Conservation (phyloP, 352 stramenopile genomes). For the Globisporangium splendens region DNA sequence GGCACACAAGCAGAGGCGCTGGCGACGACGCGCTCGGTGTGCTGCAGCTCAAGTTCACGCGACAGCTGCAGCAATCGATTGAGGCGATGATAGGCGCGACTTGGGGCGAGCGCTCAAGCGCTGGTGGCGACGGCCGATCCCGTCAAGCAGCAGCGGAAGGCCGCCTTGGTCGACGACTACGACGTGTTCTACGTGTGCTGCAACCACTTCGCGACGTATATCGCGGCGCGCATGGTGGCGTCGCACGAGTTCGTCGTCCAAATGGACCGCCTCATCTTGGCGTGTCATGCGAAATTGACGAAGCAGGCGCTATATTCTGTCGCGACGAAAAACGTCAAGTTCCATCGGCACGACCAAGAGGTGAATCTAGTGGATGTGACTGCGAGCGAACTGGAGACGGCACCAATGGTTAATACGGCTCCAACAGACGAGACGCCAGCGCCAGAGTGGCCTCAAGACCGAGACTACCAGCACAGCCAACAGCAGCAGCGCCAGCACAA, state of each 20-base stretch:
- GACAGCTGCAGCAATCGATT: slow-evolving; percentile 43
- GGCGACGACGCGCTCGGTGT: slow-evolving; percentile 19
- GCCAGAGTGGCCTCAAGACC: too few species aligned
- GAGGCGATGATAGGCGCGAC: slow-evolving; percentile 42
- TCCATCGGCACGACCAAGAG: slow-evolving; percentile 18
- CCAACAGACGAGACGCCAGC: too few species aligned
- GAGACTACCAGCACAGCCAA: too few species aligned
- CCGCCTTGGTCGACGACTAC: slow-evolving; percentile 31
- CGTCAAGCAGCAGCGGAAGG: background rate
- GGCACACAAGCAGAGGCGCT: background rate
- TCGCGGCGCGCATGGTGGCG: slow-evolving; percentile 55
- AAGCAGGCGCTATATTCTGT: slow-evolving; percentile 44
- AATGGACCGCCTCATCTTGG: slow-evolving; percentile 70
- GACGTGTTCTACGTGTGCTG: slow-evolving; percentile 57
- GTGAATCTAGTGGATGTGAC: slow-evolving; percentile 3
- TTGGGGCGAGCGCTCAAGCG: slow-evolving; percentile 29
- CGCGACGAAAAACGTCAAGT: slow-evolving; percentile 61
- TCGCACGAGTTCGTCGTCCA: slow-evolving; percentile 49
- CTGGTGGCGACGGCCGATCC: background rate
- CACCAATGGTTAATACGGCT: background rate
- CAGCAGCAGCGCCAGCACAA: background rate
- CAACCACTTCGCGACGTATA: slow-evolving; percentile 56
- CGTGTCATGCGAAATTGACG: slow-evolving; percentile 49
- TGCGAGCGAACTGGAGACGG: background rate
- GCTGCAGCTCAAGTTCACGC: slow-evolving; percentile 25